A percentile compares a stretch with the other conserved stretches of the same genome.
These are phyloP conservation scores for Huntiella abstrusa DNA, from an alignment of 2,329 filamentous ascomycete species.

Conservation along the genomic window DNA sequence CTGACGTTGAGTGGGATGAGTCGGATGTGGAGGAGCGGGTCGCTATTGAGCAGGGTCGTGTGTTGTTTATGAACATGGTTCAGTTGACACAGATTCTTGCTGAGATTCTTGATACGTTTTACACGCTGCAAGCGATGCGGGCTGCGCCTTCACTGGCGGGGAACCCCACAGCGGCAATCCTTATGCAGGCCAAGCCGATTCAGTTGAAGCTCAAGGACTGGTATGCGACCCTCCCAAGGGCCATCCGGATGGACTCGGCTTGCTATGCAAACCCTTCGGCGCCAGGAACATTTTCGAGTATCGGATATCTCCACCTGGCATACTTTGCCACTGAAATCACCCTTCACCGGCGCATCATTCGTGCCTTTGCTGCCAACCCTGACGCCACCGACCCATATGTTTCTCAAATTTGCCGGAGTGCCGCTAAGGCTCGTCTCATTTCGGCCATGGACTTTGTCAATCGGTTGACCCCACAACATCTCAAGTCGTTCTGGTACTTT, in stretches of 20 bases:
- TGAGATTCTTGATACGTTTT: conserved; percentile 68
- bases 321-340: conserved; percentile 93
- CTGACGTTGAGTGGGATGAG: conserved; percentile 50
- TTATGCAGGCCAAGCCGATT: conserved; percentile 62
- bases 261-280: conserved; percentile 10
- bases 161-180: conserved; percentile 52
- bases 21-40: conserved; percentile 40
- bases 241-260: conserved; percentile 43
- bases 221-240: conserved; percentile 49
- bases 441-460: conserved; percentile 97
- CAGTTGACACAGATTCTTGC: conserved; percentile 55
- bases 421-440: conserved; percentile 83
- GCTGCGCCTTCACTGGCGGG: conserved; percentile 45
- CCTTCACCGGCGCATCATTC: conserved; percentile 76
- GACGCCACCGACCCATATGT: conserved; percentile 53
- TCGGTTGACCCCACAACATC: conserved; percentile 65
- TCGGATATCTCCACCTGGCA: conserved; percentile 68
- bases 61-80: conserved; percentile 59
- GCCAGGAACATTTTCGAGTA: conserved; percentile 33
- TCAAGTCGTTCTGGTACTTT: conserved; percentile 87
- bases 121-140: conserved; percentile 58
- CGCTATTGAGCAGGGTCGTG: conserved; percentile 47
- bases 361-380: conserved; percentile 40
- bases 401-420: conserved; percentile 78
- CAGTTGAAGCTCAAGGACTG: conserved; percentile 69